Evolutionary conservation across 176 grass and related monocot species (phyloP).

Genomic region (Bonia amplexicaulis): DNA sequence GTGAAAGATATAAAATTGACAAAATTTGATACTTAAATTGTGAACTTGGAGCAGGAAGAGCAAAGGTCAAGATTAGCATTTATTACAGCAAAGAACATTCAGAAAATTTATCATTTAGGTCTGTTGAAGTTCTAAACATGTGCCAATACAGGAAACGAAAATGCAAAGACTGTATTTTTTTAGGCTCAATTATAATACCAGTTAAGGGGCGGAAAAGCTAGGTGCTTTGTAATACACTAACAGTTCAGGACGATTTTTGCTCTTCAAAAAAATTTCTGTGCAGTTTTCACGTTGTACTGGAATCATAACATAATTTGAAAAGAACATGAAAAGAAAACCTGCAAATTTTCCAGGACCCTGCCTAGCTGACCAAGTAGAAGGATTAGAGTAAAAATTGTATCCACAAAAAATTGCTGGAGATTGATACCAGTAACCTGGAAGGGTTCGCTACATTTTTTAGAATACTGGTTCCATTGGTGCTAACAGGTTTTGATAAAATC

Average conservation of each 20-base stretch:
- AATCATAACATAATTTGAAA: neutral
- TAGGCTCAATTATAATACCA: neutral
- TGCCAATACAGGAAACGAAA: neutral
- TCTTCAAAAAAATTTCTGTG: neutral
- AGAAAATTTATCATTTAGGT: neutral
- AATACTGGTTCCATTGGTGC: neutral
- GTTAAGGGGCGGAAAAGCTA: neutral
- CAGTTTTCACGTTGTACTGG: neutral
- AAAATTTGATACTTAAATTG: neutral
- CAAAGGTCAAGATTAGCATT: neutral
- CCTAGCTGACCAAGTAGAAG: neutral
- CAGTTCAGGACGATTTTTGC: neutral
- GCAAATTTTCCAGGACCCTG: neutral
- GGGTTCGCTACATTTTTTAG: neutral
- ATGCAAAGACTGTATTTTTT: neutral
- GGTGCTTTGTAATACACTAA: neutral
- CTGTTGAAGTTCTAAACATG: too few species aligned
- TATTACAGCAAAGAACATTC: neutral
- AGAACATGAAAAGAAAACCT: neutral
- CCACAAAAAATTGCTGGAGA: neutral
- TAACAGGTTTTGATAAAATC: neutral
- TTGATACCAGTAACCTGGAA: neutral
- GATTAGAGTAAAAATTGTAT: neutral
- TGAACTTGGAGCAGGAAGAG: neutral
- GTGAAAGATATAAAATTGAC: neutral